Conservation (phyloP, 1,284 basidiomycete species). For the Ceratobasidium sp. region DNA sequence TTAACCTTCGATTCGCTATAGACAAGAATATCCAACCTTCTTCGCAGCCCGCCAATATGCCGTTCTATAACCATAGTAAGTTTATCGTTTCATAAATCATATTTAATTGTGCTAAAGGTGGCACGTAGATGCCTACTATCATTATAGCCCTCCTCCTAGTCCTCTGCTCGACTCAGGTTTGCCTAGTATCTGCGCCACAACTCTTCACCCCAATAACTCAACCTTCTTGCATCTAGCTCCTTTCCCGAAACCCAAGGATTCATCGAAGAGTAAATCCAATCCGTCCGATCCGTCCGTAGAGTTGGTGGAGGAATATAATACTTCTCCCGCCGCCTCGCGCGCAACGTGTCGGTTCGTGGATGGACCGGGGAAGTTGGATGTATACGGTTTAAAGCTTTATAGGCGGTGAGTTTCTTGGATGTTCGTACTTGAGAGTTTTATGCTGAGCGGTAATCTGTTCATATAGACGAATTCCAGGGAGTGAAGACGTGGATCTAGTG, state of each 20-base stretch:
- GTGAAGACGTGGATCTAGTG: conserved; percentile 14
- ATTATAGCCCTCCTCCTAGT: no score
- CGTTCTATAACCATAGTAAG: conserved; percentile 7
- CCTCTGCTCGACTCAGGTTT: no score
- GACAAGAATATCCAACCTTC: no score
- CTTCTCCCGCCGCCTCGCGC: conserved; percentile 11
- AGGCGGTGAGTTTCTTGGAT: conserved; percentile 19
- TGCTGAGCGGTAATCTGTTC: not conserved
- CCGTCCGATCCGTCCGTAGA: not conserved
- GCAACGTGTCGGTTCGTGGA: conserved; percentile 31
- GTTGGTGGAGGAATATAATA: not conserved
- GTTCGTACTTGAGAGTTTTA: no score
- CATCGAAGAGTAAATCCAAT: not conserved
- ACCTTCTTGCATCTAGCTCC: no score
- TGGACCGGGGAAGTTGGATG: not conserved
- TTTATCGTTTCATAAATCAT: not conserved
- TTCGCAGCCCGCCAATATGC: not conserved
- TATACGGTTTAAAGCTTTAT: conserved; percentile 6
- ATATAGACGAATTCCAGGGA: conserved; percentile 20
- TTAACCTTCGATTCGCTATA: no score
- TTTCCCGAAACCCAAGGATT: no score
- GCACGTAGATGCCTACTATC: no score
- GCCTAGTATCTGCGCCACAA: no score
- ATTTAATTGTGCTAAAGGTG: no score
- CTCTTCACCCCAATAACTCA: no score